Conservation (phyloP, 2,329 filamentous ascomycete genomes). For the Lasiodiplodia citricola region DNA sequence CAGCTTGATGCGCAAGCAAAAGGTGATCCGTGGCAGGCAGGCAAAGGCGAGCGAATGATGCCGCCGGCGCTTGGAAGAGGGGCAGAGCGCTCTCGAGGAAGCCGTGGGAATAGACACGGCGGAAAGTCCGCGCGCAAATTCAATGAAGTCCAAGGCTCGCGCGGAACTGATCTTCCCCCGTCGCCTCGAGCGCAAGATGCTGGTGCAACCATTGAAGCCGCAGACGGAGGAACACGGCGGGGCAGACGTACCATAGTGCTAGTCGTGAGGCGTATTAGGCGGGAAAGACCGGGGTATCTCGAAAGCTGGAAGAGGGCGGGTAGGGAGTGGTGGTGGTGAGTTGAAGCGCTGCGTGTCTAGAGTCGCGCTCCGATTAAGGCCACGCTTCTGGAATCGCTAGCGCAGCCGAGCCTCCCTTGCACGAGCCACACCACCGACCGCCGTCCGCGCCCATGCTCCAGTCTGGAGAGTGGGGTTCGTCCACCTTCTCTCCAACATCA, state of each 20-base stretch:
- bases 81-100: not conserved
- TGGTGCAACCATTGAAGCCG: not conserved
- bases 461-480: not conserved
- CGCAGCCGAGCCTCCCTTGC: constrained; percentile 4
- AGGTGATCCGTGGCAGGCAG: not conserved
- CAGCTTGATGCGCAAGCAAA: not conserved
- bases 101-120: not conserved
- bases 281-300: constrained; percentile 14
- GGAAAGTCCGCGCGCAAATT: not conserved
- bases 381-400: constrained; percentile 26
- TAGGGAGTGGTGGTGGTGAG: constrained; percentile 19
- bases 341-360: constrained; percentile 18
- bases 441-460: not conserved
- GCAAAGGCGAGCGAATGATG: not conserved
- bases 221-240: not conserved
- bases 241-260: constrained; percentile 13
- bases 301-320: constrained; percentile 6
- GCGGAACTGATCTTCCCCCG: constrained; percentile 15
- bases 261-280: constrained; percentile 6
- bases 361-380: constrained; percentile 20
- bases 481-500: not conserved
- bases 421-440: constrained; percentile 5
- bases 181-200: not conserved
- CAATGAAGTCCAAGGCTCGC: not conserved
- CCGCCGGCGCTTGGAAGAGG: too few relatives aligned